Percentiles rank a stretch among this genome's conserved stretches.
These are phyloP conservation scores for Collybia sp. DNA, from an alignment of 768 basidiomycete species.

Conservation along the genomic window DNA sequence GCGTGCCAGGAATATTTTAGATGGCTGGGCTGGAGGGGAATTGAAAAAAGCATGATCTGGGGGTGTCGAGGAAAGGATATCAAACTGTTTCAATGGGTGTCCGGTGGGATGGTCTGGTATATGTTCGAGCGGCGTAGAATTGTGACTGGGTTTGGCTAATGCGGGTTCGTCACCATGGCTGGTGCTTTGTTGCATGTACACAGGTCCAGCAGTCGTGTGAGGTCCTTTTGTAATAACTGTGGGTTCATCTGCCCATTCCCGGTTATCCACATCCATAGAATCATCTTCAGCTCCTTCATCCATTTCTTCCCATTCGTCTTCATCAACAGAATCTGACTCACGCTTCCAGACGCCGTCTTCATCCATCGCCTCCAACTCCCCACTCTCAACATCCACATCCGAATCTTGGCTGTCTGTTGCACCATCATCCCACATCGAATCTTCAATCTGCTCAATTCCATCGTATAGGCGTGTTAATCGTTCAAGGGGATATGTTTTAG, in stretches of 20 bases:
- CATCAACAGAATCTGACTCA: constrained; percentile 36
- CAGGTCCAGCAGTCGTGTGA: not conserved
- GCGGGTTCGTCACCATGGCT: too few species aligned
- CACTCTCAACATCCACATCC: constrained; percentile 39
- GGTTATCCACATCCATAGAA: constrained; percentile 12
- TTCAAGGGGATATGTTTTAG: constrained; percentile 51
- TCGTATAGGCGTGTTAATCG: constrained; percentile 76
- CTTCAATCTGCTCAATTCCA: constrained; percentile 75
- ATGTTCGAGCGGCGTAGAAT: not conserved
- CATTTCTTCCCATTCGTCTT: constrained; percentile 32
- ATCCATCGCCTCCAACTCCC: constrained; percentile 34
- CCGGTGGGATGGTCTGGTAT: constrained; percentile 22
- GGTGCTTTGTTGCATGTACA: too few species aligned
- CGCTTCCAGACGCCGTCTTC: constrained; percentile 37
- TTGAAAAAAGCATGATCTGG: constrained; percentile 78
- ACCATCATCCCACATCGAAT: constrained; percentile 54
- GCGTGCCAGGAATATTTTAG: constrained; percentile 72
- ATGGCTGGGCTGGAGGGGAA: constrained; percentile 55
- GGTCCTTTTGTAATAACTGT: constrained; percentile 1
- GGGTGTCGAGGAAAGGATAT: constrained; percentile 70
- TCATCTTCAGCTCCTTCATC: constrained; percentile 22
- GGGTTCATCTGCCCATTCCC: constrained; percentile 12
- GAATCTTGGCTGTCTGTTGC: constrained; percentile 39
- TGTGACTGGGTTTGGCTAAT: too few species aligned
- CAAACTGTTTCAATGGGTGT: constrained; percentile 77